Evolutionary conservation across 176 grass and related monocot species (phyloP), one percentile per base, ranked within the genome.

Genomic region (Aegilops speltoides): DNA sequence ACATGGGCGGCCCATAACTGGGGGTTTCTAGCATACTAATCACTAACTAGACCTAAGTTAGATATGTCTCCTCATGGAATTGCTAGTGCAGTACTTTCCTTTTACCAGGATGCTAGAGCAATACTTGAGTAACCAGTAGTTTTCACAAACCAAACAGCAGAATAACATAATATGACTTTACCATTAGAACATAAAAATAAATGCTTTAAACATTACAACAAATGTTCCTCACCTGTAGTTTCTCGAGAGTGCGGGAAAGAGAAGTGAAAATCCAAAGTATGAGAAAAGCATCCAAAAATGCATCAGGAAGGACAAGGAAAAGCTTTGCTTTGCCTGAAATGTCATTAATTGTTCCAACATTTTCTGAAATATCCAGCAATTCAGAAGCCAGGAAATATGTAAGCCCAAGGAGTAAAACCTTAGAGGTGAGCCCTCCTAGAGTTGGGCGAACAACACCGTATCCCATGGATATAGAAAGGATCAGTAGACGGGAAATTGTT

Each of bases 221-320:
- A 45, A 46, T 59, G 28, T 77, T 67, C 23, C 50, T 78, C 89
- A 99, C 97, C 94, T 94, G 97, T 77, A 99, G 81, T 75, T 94
- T 93, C 93, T 99, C 97, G 61, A 99, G 89, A 40, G 97, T 99
- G 76, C 77, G 88, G 64, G 97, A 99, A 88, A 99, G 97, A 80
- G 97, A 96, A 79, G 97, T 96, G 75, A 99, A 99, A 66, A 99
- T 99, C 97, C 97, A 99, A 85, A 99, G 89, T 86, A 99, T 92
- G 59, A 99, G 90, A 89, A 99, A 99, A 85, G 94, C 94, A 83
- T 99, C 92, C 86, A 99, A 83, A 92, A 96, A 99, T 59, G 97
- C 97, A 89, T 92, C 85, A 80, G 97, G 97, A 89, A 99, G 90
- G 70, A 99, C 94, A 83, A 99, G 89, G 74, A 99, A 94, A 83